Percentiles rank a stretch among this genome's conserved stretches.
Conservation (phyloP, 139 green algal genomes). For the Desmodesmus armatus region DNA sequence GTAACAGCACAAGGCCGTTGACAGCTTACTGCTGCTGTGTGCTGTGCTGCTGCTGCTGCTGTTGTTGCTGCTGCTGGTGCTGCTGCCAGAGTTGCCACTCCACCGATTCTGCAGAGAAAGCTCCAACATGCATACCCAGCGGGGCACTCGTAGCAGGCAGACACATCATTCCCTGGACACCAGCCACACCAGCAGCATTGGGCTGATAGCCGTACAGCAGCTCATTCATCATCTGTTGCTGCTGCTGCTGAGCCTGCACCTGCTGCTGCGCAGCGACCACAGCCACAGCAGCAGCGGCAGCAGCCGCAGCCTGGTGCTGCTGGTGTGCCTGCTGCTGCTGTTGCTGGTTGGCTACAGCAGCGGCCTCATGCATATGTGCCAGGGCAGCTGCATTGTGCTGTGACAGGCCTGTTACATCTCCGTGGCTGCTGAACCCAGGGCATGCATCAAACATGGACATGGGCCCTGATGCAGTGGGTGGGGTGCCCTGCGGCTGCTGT, state of each 20-base stretch:
- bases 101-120: neutral
- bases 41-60: neutral
- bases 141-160: neutral
- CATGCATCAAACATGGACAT: neutral
- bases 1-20: neutral
- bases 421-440: neutral
- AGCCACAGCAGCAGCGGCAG: slow-evolving; percentile 4
- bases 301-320: slow-evolving; percentile 8
- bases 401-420: neutral
- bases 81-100: slow-evolving; percentile 35
- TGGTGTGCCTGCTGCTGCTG: slow-evolving; percentile 19
- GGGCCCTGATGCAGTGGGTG: neutral
- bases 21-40: neutral
- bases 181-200: neutral
- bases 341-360: neutral
- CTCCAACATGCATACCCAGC: neutral
- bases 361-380: slow-evolving; percentile 17
- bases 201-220: slow-evolving; percentile 17
- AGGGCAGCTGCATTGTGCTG: slow-evolving; percentile 9
- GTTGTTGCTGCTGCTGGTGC: slow-evolving; percentile 10
- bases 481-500: slow-evolving; percentile 13
- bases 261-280: slow-evolving; percentile 10
- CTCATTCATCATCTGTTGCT: slow-evolving; percentile 24
- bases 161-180: neutral
- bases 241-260: neutral